Percentiles rank a stretch among this genome's conserved stretches.
Evolutionary conservation across 176 grass and related monocot species (phyloP).

Genomic region (Carex pumila): DNA sequence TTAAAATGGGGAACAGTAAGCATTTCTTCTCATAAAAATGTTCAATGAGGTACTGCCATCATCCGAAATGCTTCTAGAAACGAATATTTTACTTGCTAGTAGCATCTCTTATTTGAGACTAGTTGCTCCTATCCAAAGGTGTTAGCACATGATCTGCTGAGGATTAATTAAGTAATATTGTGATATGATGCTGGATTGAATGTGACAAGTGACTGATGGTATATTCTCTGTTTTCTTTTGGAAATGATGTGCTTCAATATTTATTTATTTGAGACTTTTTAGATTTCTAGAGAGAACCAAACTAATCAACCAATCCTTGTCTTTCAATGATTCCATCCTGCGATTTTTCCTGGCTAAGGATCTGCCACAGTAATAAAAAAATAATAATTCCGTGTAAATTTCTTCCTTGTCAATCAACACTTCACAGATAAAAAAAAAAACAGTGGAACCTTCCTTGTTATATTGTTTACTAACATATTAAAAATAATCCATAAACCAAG

Average conservation of each 20-base stretch:
- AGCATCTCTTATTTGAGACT: conserved; percentile 1
- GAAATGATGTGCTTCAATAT: neutral
- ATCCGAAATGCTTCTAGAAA: conserved; percentile 13
- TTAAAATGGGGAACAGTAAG: neutral
- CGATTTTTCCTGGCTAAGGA: conserved; percentile 5
- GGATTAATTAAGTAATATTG: neutral
- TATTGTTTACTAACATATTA: neutral
- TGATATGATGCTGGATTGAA: neutral
- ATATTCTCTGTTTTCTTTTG: neutral
- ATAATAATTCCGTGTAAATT: too few species aligned
- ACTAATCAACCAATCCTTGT: neutral
- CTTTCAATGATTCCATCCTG: conserved; percentile 4
- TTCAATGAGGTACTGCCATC: neutral
- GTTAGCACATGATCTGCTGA: neutral
- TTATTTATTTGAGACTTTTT: neutral
- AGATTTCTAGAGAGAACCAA: neutral
- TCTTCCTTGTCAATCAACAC: neutral
- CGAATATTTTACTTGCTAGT: neutral
- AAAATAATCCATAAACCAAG: neutral
- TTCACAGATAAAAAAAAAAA: neutral
- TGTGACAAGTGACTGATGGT: conserved; percentile 10
- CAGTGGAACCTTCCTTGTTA: neutral
- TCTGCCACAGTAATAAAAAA: neutral
- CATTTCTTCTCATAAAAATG: neutral
- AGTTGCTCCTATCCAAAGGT: neutral